A percentile compares a stretch with the other conserved stretches of the same genome.
Conservation (phyloP, 805 yeast species). For the Cyberlindnera xylosilytica region DNA sequence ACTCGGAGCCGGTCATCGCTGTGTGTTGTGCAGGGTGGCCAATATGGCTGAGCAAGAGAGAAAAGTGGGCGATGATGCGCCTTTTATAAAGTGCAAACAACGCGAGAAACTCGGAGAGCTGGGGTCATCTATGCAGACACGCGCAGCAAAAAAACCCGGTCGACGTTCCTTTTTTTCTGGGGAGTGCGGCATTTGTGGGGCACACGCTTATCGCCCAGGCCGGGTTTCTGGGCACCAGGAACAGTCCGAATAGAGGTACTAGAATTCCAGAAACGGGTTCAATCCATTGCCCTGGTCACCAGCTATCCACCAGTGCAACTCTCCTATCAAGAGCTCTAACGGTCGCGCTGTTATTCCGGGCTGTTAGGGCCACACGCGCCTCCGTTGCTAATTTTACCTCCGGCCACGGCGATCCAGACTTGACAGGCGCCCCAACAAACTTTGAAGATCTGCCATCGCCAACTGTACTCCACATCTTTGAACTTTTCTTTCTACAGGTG, state of each 20-base stretch:
- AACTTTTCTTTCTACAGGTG: no score
- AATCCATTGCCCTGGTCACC: no score
- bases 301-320: no score
- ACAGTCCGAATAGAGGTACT: no score
- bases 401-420: not conserved
- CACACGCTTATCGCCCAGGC: no score
- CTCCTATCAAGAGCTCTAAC: no score
- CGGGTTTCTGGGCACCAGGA: no score
- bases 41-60: no score
- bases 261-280: no score
- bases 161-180: conserved; percentile 3
- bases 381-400: conserved; percentile 1
- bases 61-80: not conserved
- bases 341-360: not conserved
- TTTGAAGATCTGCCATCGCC: not conserved
- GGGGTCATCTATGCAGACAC: conserved; percentile 6
- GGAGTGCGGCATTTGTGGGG: not conserved
- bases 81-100: not conserved
- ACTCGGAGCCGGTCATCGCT: conserved; percentile 18
- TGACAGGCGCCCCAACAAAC: not conserved
- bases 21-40: no score
- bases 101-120: not conserved
- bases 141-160: not conserved
- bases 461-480: not conserved
- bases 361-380: not conserved